A percentile compares a stretch with the other conserved stretches of the same genome.
These are phyloP conservation scores for Eucalyptus polyanthemos DNA, from an alignment of 345 rosid genomes.

Conservation along the genomic window DNA sequence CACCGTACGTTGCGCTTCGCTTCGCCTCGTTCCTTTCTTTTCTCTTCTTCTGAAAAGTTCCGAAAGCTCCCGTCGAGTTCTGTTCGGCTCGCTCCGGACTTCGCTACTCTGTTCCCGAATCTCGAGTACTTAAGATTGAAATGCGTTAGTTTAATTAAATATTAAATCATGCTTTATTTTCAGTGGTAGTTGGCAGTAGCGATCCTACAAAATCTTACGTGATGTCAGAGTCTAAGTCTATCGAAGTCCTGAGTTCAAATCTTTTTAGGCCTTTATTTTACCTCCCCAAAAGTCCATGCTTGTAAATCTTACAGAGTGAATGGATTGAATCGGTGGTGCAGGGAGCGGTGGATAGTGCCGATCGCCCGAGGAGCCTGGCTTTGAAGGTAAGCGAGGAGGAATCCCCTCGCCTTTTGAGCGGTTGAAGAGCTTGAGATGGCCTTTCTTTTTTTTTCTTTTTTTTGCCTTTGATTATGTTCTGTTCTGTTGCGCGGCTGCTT, in stretches of 20 bases:
- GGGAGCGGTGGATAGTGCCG: slow-evolving; percentile 21
- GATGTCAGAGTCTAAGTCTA: too few species aligned
- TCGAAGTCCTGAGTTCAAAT: too few species aligned
- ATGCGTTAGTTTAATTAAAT: too few species aligned
- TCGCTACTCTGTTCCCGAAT: not conserved
- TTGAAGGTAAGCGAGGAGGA: slow-evolving; percentile 31
- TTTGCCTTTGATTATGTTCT: not conserved
- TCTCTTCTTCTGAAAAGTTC: not conserved
- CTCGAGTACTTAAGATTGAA: not conserved
- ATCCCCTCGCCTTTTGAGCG: not conserved
- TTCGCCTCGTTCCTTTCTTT: not conserved
- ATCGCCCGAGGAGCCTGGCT: slow-evolving; percentile 7
- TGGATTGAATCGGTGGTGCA: slow-evolving; percentile 8
- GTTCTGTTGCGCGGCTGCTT: not conserved
- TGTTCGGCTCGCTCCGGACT: not conserved
- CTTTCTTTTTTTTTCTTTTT: rapidly evolving
- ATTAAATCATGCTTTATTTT: too few species aligned
- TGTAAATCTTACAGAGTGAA: not conserved
- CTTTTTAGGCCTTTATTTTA: too few species aligned
- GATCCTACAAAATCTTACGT: too few species aligned
- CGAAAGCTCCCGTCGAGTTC: not conserved
- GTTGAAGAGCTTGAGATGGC: not conserved
- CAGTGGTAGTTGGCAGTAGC: too few species aligned
- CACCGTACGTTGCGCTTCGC: not conserved
- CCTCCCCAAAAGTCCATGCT: too few species aligned